A percentile compares a stretch with the other conserved stretches of the same genome.
Evolutionary conservation across 768 basidiomycete species (phyloP).

Genomic region (Galerina sulciceps): DNA sequence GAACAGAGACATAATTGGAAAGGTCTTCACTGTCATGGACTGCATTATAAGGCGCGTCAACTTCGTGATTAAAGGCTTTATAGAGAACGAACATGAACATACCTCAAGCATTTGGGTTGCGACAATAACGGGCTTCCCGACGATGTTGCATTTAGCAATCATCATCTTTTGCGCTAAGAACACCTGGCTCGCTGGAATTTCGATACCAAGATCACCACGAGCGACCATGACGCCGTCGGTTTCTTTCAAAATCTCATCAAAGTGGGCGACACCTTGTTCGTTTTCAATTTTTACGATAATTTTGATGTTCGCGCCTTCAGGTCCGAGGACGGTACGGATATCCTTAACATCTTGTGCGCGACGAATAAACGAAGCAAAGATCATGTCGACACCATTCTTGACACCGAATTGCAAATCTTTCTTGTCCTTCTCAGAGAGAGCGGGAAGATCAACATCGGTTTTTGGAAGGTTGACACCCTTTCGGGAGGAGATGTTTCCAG

Average conservation of each 20-base stretch:
- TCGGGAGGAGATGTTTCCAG: conserved; percentile 89
- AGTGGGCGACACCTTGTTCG: conserved; percentile 98
- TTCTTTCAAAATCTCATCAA: conserved; percentile 96
- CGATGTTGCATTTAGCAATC: conserved; percentile 99
- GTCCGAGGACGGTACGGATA: conserved; percentile 91
- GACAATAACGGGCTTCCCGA: conserved; percentile 97
- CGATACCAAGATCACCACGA: conserved; percentile 98
- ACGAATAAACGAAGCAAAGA: conserved; percentile 99
- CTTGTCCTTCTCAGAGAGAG: conserved; percentile 98
- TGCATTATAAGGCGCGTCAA: conserved; percentile 31
- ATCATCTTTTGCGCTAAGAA: conserved; percentile 99
- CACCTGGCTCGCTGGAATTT: conserved; percentile 99
- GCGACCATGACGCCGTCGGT: conserved; percentile 99
- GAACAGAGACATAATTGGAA: neutral
- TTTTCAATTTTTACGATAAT: conserved; percentile 99
- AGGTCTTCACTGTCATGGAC: conserved; percentile 86
- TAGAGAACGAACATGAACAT: conserved; percentile 19
- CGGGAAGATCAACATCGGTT: conserved; percentile 96
- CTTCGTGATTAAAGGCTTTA: neutral
- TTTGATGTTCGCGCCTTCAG: conserved; percentile 95
- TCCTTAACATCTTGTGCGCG: conserved; percentile 92
- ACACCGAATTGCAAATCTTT: conserved; percentile 93
- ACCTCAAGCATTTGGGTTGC: conserved; percentile 99
- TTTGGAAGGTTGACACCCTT: conserved; percentile 99
- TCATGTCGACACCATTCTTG: conserved; percentile 97